These are phyloP conservation scores for Alternaria postmessia DNA, from an alignment of 2,329 filamentous ascomycete species.

Conservation along the genomic window DNA sequence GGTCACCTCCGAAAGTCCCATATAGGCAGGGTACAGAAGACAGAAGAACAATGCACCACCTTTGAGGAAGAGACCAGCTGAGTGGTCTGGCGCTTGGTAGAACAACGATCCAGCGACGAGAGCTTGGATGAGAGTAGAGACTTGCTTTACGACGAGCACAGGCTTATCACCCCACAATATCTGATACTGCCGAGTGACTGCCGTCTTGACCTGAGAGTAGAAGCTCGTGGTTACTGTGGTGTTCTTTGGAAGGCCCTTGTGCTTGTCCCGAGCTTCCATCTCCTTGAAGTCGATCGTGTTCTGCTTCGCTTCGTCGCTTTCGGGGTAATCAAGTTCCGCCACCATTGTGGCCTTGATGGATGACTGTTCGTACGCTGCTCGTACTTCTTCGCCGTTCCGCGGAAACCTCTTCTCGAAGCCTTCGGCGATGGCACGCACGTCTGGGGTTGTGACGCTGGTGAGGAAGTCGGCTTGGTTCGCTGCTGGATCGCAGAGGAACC, in stretches of 20 bases:
- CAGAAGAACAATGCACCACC: conserved; percentile 70
- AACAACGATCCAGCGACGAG: conserved; percentile 72
- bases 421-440: conserved; percentile 38
- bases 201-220: conserved; percentile 59
- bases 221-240: conserved; percentile 59
- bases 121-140: conserved; percentile 64
- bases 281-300: conserved; percentile 60
- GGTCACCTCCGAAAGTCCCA: conserved; percentile 71
- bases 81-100: conserved; percentile 67
- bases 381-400: conserved; percentile 54
- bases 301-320: conserved; percentile 53
- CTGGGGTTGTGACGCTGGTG: conserved; percentile 68
- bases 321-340: conserved; percentile 65
- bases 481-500: conserved; percentile 62
- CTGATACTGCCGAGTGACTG: conserved; percentile 68
- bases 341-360: conserved; percentile 61
- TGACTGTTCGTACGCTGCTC: conserved; percentile 62
- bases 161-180: conserved; percentile 71
- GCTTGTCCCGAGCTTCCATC: conserved; percentile 62
- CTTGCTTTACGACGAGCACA: conserved; percentile 69
- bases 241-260: conserved; percentile 59
- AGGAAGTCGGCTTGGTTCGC: conserved; percentile 77
- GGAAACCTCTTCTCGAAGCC: conserved; percentile 55
- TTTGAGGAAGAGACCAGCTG: conserved; percentile 69
- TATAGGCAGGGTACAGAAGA: conserved; percentile 67